phyloP scores from a whole-genome alignment of 257 asterid species.

The Coffea canephora region DNA sequence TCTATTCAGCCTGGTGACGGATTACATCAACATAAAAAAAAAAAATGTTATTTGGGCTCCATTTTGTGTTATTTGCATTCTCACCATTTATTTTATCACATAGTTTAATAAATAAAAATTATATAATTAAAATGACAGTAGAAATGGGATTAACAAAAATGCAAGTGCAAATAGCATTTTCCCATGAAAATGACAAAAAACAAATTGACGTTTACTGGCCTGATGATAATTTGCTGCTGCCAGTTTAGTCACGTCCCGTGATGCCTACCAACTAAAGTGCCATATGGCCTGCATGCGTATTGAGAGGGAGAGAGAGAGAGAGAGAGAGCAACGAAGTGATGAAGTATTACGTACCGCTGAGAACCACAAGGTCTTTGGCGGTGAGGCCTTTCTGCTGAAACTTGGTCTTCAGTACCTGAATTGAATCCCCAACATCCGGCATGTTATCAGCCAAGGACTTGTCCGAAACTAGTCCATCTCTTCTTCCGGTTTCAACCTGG shows the following conservation, averaged over 20 bases:
- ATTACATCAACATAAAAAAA: no score
- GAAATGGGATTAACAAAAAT: no score
- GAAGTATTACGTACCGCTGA: conserved; percentile 40
- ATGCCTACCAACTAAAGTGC: conserved; percentile 28
- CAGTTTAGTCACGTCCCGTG: conserved; percentile 8
- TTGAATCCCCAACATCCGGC: conserved; percentile 70
- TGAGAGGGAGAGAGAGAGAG: conserved; percentile 16
- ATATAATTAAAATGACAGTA: no score
- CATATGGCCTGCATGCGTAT: conserved; percentile 35
- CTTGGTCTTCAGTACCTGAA: conserved; percentile 49
- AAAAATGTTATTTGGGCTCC: no score
- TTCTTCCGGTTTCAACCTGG: conserved; percentile 70
- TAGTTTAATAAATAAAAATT: no score
- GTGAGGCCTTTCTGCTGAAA: conserved; percentile 59
- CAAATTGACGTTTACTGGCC: background rate
- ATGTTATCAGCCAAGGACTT: conserved; percentile 37
- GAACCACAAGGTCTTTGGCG: conserved; percentile 63
- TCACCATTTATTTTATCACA: no score
- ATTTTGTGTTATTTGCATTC: no score
- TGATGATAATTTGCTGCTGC: background rate
- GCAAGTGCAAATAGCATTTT: no score
- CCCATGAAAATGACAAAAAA: no score
- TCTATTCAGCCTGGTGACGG: no score
- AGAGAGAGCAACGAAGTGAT: background rate
- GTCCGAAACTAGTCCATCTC: conserved; percentile 66